A percentile compares a stretch with the other conserved stretches of the same genome.
Conservation (phyloP, 192 early-diverging fungal species). For the Rhizophagus prolifer region DNA sequence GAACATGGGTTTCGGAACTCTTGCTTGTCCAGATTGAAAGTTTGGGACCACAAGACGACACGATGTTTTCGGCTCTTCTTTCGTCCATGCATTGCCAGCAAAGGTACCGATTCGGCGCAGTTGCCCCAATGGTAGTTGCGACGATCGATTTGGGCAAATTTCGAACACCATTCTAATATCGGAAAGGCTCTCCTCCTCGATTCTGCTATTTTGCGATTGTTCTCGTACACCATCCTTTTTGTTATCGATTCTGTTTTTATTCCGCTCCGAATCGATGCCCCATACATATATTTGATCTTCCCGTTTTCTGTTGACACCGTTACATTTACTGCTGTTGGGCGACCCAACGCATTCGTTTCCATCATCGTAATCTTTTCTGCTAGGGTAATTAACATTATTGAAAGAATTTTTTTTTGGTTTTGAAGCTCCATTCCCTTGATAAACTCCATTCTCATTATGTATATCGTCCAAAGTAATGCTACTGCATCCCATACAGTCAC, state of each 20-base stretch:
- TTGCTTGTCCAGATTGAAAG: too few relatives aligned
- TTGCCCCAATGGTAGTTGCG: background rate
- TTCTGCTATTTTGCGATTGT: too few relatives aligned
- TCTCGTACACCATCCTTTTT: too few relatives aligned
- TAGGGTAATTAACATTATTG: conserved; percentile 16
- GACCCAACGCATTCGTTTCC: conserved; percentile 8
- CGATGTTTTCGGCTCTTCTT: background rate
- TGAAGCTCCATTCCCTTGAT: conserved; percentile 29
- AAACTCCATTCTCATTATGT: conserved; percentile 28
- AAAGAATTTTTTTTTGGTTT: conserved; percentile 25
- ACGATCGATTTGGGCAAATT: background rate
- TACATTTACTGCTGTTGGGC: conserved; percentile 29
- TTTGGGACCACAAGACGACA: conserved; percentile 1
- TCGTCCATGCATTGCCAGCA: background rate
- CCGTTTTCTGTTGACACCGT: too few relatives aligned
- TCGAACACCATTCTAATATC: background rate
- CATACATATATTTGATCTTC: too few relatives aligned
- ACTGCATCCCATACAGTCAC: too few relatives aligned
- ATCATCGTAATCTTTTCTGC: conserved; percentile 13
- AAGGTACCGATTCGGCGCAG: conserved; percentile 10
- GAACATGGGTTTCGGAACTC: too few relatives aligned
- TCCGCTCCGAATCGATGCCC: too few relatives aligned
- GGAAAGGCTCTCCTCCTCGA: too few relatives aligned
- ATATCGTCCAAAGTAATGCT: conserved; percentile 25
- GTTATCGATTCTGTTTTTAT: too few relatives aligned